Percentiles rank a stretch among this genome's conserved stretches.
Evolutionary conservation across 2,329 filamentous ascomycete species (phyloP).

Genomic region (Tympanopsis confertula): DNA sequence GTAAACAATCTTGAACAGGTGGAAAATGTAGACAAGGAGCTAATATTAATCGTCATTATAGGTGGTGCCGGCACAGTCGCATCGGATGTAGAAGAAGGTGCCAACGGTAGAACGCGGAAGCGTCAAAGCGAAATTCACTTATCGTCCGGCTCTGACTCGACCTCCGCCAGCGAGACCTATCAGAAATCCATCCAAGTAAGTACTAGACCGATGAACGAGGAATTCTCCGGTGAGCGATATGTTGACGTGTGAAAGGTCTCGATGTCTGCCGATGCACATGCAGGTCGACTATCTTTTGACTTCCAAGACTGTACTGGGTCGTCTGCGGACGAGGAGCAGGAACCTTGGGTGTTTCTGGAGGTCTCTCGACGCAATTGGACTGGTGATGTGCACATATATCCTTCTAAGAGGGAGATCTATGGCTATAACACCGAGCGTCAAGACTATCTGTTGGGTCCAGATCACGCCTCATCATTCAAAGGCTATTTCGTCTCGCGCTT

Average conservation of each 20-base stretch:
- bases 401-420: slow-evolving; percentile 20
- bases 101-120: slow-evolving; percentile 23
- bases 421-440: slow-evolving; percentile 32
- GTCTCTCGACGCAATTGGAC: slow-evolving; percentile 32
- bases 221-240: too few species aligned
- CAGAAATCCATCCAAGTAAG: slow-evolving; percentile 12
- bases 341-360: slow-evolving; percentile 28
- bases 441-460: slow-evolving; percentile 30
- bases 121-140: too few species aligned
- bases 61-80: slow-evolving; percentile 25
- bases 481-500: slow-evolving; percentile 34
- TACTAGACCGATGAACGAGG: not conserved
- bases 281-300: slow-evolving; percentile 26
- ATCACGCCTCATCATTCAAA: slow-evolving; percentile 24
- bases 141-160: too few species aligned
- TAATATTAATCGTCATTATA: slow-evolving; percentile 12
- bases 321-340: not conserved
- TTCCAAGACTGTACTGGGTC: slow-evolving; percentile 12
- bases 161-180: slow-evolving; percentile 4
- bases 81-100: slow-evolving; percentile 20
- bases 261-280: slow-evolving; percentile 28
- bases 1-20: too few species aligned
- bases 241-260: too few species aligned
- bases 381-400: slow-evolving; percentile 25
- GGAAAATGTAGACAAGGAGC: slow-evolving; percentile 14